Evolutionary conservation across 2,329 filamentous ascomycete genomes (phyloP).

Genomic region (Aspergillus thermomutatus): DNA sequence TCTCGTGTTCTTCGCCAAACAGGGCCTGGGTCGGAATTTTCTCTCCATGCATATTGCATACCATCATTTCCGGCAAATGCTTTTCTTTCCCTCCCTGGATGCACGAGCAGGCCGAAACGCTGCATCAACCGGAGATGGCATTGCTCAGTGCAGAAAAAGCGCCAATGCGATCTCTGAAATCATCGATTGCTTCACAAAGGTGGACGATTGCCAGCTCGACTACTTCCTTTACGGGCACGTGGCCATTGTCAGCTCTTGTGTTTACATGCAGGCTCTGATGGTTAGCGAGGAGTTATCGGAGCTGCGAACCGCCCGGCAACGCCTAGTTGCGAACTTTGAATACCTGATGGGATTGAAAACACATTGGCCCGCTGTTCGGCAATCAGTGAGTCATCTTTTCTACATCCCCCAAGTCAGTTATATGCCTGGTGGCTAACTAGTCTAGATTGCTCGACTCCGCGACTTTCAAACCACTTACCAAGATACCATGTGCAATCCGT

Average conservation of each 20-base stretch:
- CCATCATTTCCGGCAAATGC: constrained; percentile 21
- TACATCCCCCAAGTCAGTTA: not conserved
- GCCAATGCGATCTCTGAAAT: constrained; percentile 16
- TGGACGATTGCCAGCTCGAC: constrained; percentile 16
- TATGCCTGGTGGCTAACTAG: not conserved
- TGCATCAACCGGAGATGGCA: not conserved
- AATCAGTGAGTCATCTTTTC: constrained; percentile 12
- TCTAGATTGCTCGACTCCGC: constrained; percentile 16
- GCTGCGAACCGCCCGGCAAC: constrained; percentile 10
- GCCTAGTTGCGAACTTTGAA: constrained; percentile 18
- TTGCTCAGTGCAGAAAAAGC: constrained; percentile 15
- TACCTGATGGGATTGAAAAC: constrained; percentile 19
- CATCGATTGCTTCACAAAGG: constrained; percentile 11
- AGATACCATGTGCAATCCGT: constrained; percentile 17
- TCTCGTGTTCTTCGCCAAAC: constrained; percentile 9
- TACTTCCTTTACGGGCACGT: constrained; percentile 21
- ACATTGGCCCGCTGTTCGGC: constrained; percentile 18
- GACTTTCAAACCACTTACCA: constrained; percentile 19
- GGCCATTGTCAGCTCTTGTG: constrained; percentile 20
- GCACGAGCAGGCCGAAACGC: constrained; percentile 1
- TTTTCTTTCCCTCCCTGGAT: constrained; percentile 20
- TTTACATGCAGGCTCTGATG: constrained; percentile 19
- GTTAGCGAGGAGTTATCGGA: constrained; percentile 14
- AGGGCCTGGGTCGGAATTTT: constrained; percentile 17
- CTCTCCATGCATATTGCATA: constrained; percentile 22